Evolutionary conservation across 352 stramenopile species (phyloP).

Genomic region (Pythium phragmitis): DNA sequence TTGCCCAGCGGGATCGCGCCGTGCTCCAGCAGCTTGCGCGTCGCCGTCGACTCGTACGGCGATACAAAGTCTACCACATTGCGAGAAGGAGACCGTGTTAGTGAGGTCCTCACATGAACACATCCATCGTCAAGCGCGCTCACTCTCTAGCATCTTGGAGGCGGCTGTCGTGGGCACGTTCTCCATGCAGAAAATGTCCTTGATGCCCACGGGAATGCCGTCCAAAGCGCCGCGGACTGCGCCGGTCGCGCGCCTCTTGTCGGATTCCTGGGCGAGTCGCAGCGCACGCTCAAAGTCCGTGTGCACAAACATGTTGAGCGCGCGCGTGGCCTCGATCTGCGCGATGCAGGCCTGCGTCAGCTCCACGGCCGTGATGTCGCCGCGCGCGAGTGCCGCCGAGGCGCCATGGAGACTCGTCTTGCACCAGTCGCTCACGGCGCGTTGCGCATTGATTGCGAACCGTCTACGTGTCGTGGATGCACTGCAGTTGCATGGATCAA

Average conservation of each 20-base stretch:
- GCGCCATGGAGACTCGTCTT: conserved; percentile 54
- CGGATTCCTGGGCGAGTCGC: conserved; percentile 71
- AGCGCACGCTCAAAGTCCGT: conserved; percentile 72
- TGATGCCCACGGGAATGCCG: conserved; percentile 95
- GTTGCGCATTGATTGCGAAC: conserved; percentile 7
- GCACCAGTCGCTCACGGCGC: conserved; percentile 60
- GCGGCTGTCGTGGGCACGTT: conserved; percentile 84
- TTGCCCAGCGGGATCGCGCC: conserved; percentile 94
- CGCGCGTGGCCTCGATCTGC: conserved; percentile 65
- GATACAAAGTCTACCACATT: conserved; percentile 72
- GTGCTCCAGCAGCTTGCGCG: conserved; percentile 78
- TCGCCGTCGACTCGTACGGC: conserved; percentile 88
- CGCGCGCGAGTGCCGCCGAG: conserved; percentile 42
- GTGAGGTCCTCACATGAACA: too few species aligned
- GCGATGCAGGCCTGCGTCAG: conserved; percentile 71
- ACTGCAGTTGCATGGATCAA: conserved; percentile 1
- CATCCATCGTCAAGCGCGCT: conserved; percentile 17
- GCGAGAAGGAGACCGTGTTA: neutral
- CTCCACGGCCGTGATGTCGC: conserved; percentile 53
- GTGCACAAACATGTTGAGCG: conserved; percentile 81
- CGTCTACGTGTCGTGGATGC: neutral
- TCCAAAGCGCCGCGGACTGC: conserved; percentile 73
- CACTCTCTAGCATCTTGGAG: conserved; percentile 87
- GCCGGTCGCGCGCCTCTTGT: conserved; percentile 56
- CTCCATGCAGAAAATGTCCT: conserved; percentile 95